Evolutionary conservation across 2,329 filamentous ascomycete species (phyloP).

Genomic region (Alternaria postmessia): DNA sequence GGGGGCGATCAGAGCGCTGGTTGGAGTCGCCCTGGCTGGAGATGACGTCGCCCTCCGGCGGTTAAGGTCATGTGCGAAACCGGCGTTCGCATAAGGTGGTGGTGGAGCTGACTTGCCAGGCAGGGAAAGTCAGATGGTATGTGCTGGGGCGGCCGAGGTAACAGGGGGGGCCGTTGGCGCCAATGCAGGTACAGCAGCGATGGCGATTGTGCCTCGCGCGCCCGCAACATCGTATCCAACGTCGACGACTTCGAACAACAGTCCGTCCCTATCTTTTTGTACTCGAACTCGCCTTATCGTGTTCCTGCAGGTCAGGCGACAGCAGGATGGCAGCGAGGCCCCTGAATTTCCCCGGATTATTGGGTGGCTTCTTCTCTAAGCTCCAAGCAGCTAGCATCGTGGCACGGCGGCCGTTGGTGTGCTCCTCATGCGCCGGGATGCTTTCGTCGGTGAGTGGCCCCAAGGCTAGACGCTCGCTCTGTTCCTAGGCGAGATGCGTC

Average conservation of each 20-base stretch:
- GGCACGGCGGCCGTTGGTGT: slow-evolving; percentile 36
- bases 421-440: slow-evolving; percentile 28
- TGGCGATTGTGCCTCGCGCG: background rate
- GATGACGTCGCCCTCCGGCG: slow-evolving; percentile 27
- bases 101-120: background rate
- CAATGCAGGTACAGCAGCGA: slow-evolving; percentile 1
- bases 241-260: slow-evolving; percentile 7
- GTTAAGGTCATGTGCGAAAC: slow-evolving; percentile 24
- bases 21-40: background rate
- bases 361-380: slow-evolving; percentile 32
- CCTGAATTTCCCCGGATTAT: slow-evolving; percentile 51
- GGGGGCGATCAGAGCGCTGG: background rate
- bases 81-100: slow-evolving; percentile 11
- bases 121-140: slow-evolving; percentile 7
- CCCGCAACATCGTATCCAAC: slow-evolving; percentile 1
- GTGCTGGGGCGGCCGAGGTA: slow-evolving; percentile 14
- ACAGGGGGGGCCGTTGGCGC: slow-evolving; percentile 7
- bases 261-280: slow-evolving; percentile 15
- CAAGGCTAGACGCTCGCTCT: slow-evolving; percentile 21
- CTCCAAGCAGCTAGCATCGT: slow-evolving; percentile 26
- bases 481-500: slow-evolving; percentile 12
- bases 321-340: slow-evolving; percentile 26
- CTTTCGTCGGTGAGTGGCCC: slow-evolving; percentile 18
- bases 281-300: background rate
- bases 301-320: slow-evolving; percentile 6